These are phyloP conservation scores for Flaveria sonorensis DNA, from an alignment of 129 eudicot species.

Conservation along the genomic window DNA sequence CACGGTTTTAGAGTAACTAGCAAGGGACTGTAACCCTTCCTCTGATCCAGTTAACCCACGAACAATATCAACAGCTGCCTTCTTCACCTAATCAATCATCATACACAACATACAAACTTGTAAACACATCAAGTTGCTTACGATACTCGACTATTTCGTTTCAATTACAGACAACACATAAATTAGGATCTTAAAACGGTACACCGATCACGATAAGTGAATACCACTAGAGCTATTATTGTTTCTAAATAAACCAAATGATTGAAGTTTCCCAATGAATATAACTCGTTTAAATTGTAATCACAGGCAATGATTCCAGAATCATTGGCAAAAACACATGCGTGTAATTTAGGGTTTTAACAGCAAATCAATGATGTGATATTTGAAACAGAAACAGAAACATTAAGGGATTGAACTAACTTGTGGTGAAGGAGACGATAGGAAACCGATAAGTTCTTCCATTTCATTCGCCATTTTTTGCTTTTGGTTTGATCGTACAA, in stretches of 20 bases:
- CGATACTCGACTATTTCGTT: not conserved
- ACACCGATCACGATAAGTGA: not conserved
- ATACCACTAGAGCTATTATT: not conserved
- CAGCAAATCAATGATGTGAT: not conserved
- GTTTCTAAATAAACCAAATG: not conserved
- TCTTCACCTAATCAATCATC: slow-evolving; percentile 57
- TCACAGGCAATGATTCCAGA: not conserved
- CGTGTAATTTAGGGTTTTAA: slow-evolving; percentile 16
- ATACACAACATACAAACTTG: not conserved
- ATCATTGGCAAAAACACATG: not conserved
- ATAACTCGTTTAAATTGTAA: not conserved
- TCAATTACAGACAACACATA: not conserved
- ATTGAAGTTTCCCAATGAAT: not conserved
- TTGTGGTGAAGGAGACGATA: slow-evolving; percentile 79
- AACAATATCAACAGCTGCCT: slow-evolving; percentile 85
- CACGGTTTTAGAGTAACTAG: slow-evolving; percentile 47
- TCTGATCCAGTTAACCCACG: slow-evolving; percentile 85
- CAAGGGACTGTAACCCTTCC: slow-evolving; percentile 69
- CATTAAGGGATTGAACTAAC: slow-evolving; percentile 38
- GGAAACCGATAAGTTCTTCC: slow-evolving; percentile 83
- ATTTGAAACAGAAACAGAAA: no score
- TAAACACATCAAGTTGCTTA: not conserved
- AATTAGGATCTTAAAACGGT: not conserved
- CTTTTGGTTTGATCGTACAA: not conserved
- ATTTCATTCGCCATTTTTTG: slow-evolving; percentile 79